Evolutionary conservation across 371 early-diverging fungal genomes (phyloP).

Genomic region (Apophysomyces ossiformis): DNA sequence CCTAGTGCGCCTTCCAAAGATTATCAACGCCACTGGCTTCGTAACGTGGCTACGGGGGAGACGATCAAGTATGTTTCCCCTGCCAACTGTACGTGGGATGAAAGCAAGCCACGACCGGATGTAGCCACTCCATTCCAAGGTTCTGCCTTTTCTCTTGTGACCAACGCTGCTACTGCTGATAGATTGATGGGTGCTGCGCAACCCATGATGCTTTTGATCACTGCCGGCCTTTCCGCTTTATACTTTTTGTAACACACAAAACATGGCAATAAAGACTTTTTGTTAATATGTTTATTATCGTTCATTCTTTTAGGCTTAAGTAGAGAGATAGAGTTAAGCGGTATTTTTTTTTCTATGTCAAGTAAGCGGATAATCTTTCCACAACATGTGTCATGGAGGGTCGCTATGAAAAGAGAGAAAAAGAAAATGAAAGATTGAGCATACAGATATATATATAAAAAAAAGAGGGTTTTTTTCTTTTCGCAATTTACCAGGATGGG

Average conservation of each 20-base stretch:
- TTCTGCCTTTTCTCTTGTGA: conserved; percentile 20
- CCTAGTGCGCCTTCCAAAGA: conserved; percentile 56
- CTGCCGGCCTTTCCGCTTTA: background rate
- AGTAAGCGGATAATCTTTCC: conserved; percentile 27
- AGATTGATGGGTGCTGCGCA: background rate
- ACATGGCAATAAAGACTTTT: background rate
- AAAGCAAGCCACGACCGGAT: conserved; percentile 53
- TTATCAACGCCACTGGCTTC: conserved; percentile 67
- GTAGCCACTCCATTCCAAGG: conserved; percentile 52
- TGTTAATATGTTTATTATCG: background rate
- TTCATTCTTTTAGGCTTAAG: background rate
- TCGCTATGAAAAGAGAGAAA: conserved; percentile 7
- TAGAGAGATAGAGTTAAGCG: too few relatives aligned
- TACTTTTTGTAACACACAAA: background rate
- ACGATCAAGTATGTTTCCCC: conserved; percentile 46
- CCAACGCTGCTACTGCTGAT: background rate
- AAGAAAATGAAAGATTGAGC: background rate
- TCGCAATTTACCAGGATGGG: conserved; percentile 47
- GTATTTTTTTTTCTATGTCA: conserved; percentile 14
- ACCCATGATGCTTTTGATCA: background rate
- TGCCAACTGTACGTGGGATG: conserved; percentile 61
- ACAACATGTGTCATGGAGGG: conserved; percentile 35
- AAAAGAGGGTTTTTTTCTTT: too few relatives aligned
- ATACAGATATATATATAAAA: background rate
- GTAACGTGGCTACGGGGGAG: conserved; percentile 66